Evolutionary conservation across 2,329 filamentous ascomycete species (phyloP).

Genomic region (Claviceps fusiformis): DNA sequence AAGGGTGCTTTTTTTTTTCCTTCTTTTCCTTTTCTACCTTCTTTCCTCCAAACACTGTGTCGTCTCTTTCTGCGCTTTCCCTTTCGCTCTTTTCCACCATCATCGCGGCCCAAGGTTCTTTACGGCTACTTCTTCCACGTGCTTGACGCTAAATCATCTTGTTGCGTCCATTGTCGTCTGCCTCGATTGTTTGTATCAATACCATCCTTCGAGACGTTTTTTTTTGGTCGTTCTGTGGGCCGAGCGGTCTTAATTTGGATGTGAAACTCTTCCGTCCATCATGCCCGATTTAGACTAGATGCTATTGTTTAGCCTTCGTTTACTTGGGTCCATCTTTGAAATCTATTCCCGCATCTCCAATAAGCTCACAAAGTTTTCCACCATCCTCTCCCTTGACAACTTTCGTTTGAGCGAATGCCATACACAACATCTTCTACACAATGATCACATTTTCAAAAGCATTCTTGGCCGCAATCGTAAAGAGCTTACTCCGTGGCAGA

Average conservation of each 20-base stretch:
- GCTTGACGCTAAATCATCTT: background rate
- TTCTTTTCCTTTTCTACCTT: conserved; percentile 1
- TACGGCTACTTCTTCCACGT: background rate
- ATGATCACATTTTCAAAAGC: conserved; percentile 44
- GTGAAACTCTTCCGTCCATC: background rate
- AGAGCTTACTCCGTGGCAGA: conserved; percentile 45
- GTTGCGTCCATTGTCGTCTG: background rate
- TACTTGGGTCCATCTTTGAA: background rate
- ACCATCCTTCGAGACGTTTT: background rate
- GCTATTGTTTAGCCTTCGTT: background rate
- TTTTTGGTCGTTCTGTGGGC: background rate
- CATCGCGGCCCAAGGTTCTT: background rate
- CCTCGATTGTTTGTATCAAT: background rate
- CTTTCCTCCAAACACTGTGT: background rate
- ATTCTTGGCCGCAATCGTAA: conserved; percentile 40
- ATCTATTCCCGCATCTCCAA: background rate
- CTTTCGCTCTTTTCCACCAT: background rate
- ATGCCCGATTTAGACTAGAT: background rate
- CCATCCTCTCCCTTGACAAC: background rate
- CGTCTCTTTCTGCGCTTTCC: background rate
- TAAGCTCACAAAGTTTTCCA: background rate
- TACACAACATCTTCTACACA: conserved; percentile 39
- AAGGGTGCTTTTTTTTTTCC: background rate
- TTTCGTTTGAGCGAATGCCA: conserved; percentile 19
- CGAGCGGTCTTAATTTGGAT: background rate